phyloP scores from a whole-genome alignment of 768 basidiomycete species.

The Collybiopsis confluens region DNA sequence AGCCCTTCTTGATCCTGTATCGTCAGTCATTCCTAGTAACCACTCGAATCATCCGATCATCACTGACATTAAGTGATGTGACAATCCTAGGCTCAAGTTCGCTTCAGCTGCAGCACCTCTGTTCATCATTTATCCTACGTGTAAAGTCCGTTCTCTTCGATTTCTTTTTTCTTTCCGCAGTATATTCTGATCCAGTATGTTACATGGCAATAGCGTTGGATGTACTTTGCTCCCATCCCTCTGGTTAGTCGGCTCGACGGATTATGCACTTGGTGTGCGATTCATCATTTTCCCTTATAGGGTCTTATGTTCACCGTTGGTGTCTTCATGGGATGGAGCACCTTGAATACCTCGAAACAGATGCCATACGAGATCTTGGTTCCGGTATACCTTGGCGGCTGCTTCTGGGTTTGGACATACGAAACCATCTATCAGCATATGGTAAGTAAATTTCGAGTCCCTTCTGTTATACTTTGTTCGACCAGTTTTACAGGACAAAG shows the following conservation, averaged over 20 bases:
- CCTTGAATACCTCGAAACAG: no score
- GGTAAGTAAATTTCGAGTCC: constrained; percentile 11
- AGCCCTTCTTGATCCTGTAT: not conserved
- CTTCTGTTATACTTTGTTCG: not conserved
- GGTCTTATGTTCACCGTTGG: constrained; percentile 29
- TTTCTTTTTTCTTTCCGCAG: not conserved
- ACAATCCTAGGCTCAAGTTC: not conserved
- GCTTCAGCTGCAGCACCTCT: constrained; percentile 13
- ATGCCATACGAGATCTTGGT: constrained; percentile 17
- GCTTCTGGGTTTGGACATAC: constrained; percentile 27
- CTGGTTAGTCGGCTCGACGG: constrained; percentile 16
- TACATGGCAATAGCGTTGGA: constrained; percentile 31
- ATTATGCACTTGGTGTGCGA: not conserved
- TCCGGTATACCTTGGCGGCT: constrained; percentile 21
- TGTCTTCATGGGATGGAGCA: constrained; percentile 29
- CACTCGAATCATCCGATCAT: no score
- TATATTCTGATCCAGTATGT: no score
- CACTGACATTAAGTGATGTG: no score
- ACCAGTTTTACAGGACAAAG: constrained; percentile 41
- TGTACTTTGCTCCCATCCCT: no score
- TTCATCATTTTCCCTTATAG: constrained; percentile 11
- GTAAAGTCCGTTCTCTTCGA: constrained; percentile 17
- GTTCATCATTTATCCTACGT: constrained; percentile 29
- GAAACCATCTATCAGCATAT: constrained; percentile 30
- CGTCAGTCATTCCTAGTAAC: not conserved